Evolutionary conservation across 2,329 filamentous ascomycete genomes (phyloP).

Genomic region (Botrytis fabae): DNA sequence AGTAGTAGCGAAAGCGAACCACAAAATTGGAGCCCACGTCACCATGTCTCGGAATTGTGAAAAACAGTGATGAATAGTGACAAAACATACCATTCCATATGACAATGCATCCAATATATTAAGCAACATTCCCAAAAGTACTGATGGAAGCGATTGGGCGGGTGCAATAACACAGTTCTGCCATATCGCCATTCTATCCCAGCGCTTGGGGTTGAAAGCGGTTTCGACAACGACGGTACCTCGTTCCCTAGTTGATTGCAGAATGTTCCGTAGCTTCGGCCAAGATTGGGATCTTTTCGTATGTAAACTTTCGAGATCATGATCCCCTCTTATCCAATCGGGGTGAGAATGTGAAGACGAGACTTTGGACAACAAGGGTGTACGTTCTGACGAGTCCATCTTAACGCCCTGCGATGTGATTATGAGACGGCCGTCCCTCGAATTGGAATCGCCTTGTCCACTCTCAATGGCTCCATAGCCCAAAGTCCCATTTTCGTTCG

Average conservation of each 20-base stretch:
- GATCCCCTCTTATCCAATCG: conserved; percentile 38
- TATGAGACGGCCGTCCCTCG: conserved; percentile 30
- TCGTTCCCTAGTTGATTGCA: conserved; percentile 32
- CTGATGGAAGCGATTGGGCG: conserved; percentile 73
- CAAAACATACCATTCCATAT: conserved; percentile 61
- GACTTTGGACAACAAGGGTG: conserved; percentile 36
- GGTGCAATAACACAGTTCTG: conserved; percentile 65
- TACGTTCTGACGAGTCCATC: conserved; percentile 35
- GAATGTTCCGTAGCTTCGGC: conserved; percentile 36
- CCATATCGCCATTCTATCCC: conserved; percentile 69
- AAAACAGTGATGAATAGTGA: neutral
- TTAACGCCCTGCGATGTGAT: conserved; percentile 33
- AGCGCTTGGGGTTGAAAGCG: conserved; percentile 64
- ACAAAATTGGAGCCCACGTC: neutral
- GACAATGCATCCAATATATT: conserved; percentile 94
- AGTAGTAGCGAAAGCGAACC: neutral
- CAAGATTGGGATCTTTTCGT: conserved; percentile 31
- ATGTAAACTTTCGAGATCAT: conserved; percentile 39
- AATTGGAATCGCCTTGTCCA: conserved; percentile 15
- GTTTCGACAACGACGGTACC: conserved; percentile 30
- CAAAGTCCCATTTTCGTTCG: conserved; percentile 21
- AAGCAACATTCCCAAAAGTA: conserved; percentile 82
- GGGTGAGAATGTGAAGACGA: conserved; percentile 30
- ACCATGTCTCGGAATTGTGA: neutral
- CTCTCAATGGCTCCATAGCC: conserved; percentile 22